phyloP scores from a whole-genome alignment of 129 eudicot species.

The Erigeron canadensis region DNA sequence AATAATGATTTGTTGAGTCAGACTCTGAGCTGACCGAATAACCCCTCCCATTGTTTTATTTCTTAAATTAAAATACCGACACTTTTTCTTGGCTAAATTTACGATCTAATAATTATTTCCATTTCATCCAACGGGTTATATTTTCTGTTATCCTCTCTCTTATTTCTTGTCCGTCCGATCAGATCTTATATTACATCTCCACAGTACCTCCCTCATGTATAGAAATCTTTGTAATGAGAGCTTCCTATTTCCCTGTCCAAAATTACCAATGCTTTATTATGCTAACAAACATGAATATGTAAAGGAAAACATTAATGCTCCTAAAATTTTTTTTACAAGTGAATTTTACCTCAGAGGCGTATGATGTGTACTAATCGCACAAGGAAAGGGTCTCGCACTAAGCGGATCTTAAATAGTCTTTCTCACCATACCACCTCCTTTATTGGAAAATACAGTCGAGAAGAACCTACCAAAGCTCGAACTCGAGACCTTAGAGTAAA shows the following conservation, averaged over 20 bases:
- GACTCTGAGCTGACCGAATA: constrained; percentile 28
- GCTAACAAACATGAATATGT: no score
- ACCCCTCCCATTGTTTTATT: neutral
- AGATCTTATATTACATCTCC: neutral
- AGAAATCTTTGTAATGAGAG: neutral
- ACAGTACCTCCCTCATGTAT: constrained; percentile 19
- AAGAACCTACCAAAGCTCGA: no score
- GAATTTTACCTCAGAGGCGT: no score
- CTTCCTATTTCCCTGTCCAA: neutral
- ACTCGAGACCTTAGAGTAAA: no score
- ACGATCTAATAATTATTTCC: constrained; percentile 30
- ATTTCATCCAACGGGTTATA: constrained; percentile 22
- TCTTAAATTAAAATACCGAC: constrained; percentile 27
- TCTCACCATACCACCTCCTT: no score
- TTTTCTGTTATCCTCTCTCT: constrained; percentile 14
- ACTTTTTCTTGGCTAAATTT: constrained; percentile 17
- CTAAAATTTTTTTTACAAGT: no score
- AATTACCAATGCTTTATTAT: no score
- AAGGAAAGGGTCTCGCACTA: no score
- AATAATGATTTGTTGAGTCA: neutral
- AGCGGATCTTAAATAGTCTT: no score
- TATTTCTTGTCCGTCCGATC: constrained; percentile 22
- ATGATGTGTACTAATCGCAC: no score
- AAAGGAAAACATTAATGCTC: no score
- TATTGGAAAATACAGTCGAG: no score